Percentiles rank a stretch among this genome's conserved stretches.
Conservation (phyloP, 805 yeast species). For the Kluyveromyces lactis region DNA sequence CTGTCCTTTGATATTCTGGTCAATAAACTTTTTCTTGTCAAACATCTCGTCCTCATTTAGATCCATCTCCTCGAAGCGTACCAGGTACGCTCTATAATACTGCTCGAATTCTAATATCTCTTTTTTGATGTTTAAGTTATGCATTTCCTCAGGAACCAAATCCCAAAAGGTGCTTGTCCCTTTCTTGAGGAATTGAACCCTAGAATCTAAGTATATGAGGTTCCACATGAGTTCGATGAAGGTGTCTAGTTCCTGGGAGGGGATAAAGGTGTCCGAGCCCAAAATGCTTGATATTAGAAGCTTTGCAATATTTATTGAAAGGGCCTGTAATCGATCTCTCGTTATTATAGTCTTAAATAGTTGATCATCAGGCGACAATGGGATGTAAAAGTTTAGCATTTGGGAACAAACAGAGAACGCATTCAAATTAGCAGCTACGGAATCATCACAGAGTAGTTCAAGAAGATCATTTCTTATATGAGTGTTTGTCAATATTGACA, state of each 20-base stretch:
- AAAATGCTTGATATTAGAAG: not conserved
- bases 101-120: conserved; percentile 20
- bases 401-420: not conserved
- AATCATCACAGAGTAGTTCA: not conserved
- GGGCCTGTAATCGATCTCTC: not conserved
- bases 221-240: conserved; percentile 3
- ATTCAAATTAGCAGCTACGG: not conserved
- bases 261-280: not conserved
- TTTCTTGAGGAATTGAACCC: conserved; percentile 1
- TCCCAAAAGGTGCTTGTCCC: conserved; percentile 2
- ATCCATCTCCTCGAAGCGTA: conserved; percentile 9
- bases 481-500: not conserved
- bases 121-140: conserved; percentile 14
- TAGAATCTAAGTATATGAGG: conserved; percentile 3
- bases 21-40: conserved; percentile 32
- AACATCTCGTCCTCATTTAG: conserved; percentile 8
- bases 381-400: conserved; percentile 3
- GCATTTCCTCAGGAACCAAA: conserved; percentile 1
- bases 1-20: conserved; percentile 10
- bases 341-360: not conserved
- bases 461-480: conserved; percentile 1
- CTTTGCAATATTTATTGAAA: conserved; percentile 1
- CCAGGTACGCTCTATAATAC: conserved; percentile 16
- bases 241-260: not conserved
- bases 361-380: conserved; percentile 2